Evolutionary conservation across 805 yeast species (phyloP).

Genomic region (Sugiyamaella lignohabitans): DNA sequence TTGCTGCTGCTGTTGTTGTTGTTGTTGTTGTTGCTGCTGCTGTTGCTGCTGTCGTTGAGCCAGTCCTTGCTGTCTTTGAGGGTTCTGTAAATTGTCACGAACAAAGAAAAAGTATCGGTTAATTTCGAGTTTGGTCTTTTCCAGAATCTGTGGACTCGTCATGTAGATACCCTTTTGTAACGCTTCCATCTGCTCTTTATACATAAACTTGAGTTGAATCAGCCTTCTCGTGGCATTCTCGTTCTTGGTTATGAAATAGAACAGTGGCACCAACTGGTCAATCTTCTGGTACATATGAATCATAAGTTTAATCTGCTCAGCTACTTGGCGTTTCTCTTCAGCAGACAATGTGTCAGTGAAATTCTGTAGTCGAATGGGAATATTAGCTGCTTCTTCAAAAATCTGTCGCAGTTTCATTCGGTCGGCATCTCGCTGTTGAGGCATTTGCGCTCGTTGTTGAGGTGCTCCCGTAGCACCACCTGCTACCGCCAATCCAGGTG

Average conservation of each 20-base stretch:
- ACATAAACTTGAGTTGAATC: constrained; percentile 71
- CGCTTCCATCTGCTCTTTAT: constrained; percentile 66
- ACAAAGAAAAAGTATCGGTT: constrained; percentile 71
- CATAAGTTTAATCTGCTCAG: constrained; percentile 40
- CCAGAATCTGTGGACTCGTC: constrained; percentile 67
- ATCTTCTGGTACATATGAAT: constrained; percentile 56
- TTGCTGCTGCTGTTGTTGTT: constrained; percentile 10
- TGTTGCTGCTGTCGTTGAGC: constrained; percentile 13
- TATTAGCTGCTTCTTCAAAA: constrained; percentile 60
- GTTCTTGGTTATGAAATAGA: constrained; percentile 68
- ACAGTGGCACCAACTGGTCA: constrained; percentile 72
- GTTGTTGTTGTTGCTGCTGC: constrained; percentile 15
- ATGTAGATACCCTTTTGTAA: constrained; percentile 57
- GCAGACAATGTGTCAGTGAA: constrained; percentile 54
- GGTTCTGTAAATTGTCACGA: constrained; percentile 46
- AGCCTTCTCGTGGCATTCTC: constrained; percentile 69
- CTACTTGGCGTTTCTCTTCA: constrained; percentile 56
- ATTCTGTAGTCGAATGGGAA: constrained; percentile 58
- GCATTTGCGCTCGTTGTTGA: constrained; percentile 7
- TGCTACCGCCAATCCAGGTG: constrained; percentile 1
- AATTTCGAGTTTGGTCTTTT: constrained; percentile 63
- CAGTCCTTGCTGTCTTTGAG: neutral
- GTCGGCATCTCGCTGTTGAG: constrained; percentile 58
- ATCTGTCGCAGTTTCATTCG: constrained; percentile 48
- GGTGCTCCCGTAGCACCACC: constrained; percentile 4